Base-by-base conservation (phyloP, 208 protist species). In the Leptomonas pyrrhocoris region DNA sequence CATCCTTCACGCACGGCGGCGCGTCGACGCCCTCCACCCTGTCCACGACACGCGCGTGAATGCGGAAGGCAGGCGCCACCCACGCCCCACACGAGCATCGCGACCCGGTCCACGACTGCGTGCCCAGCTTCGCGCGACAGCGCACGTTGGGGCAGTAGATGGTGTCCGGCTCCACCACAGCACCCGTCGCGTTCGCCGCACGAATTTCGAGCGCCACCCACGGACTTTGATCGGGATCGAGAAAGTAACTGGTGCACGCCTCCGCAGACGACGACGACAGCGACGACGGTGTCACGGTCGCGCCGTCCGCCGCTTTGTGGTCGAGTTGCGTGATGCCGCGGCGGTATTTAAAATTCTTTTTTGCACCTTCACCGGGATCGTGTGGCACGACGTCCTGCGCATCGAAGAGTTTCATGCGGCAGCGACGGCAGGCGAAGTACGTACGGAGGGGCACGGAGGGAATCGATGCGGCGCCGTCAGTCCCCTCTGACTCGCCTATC, bases 31-130 rank as follows among this genome's bases (percentile, higher is more conserved):
- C 23, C 34, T 8, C 42, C 42, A 74, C 50, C 54, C 83, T 90
- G 50, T 96, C 90, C 15, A 96, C 86, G 0, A 71, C 77, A 21
- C 86, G 79, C 19, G 68, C 48, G 40, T 93, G 81, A 23, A 96
- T 83, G 65, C 92, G 93, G 61, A 96, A 96, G 28, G 92, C 86
- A 11, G 92, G 92, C 12, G 85, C 85, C 36, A 96, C 78, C 89
- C 92, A 96, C 38, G 81, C 78, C 13, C 92, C 92, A 64, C 92
- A 96, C 13, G 83, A 90, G 77, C 92, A 96, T 79, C 88, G 88
- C 27, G 85, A 80, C 0, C 92, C 92, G 0, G 80, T 78, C 89
- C 92, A 96, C 55, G 83, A 91, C 80, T 94, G 92, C 58, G 89
- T 90, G 19, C 92, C 92, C 49, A 96, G 75, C 76, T 96, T 96